Evolutionary conservation across 2,329 filamentous ascomycete genomes (phyloP).

Genomic region (Cercospora janseana): DNA sequence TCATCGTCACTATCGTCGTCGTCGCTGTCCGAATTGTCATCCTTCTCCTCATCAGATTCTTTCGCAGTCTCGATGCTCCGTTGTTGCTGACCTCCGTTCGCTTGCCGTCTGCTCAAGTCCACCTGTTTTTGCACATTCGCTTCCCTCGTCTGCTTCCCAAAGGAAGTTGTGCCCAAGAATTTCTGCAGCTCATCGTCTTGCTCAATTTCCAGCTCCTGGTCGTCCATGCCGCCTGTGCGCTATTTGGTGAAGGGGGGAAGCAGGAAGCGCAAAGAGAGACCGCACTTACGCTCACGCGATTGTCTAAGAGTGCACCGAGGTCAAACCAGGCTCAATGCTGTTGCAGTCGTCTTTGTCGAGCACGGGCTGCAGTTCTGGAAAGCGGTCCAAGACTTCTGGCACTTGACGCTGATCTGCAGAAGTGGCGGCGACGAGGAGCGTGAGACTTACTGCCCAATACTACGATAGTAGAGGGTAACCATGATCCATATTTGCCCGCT

Average conservation of each 20-base stretch:
- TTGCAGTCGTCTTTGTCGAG: too few species aligned
- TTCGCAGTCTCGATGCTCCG: conserved; percentile 5
- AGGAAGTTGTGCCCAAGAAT: conserved; percentile 76
- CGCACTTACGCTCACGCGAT: conserved; percentile 24
- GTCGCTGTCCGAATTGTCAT: conserved; percentile 49
- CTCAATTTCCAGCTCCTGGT: conserved; percentile 32
- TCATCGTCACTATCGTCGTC: conserved; percentile 60
- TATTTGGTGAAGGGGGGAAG: conserved; percentile 9
- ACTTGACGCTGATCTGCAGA: too few species aligned
- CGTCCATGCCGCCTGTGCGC: conserved; percentile 21
- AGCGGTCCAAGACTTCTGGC: too few species aligned
- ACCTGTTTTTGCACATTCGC: conserved; percentile 78
- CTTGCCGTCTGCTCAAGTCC: conserved; percentile 66
- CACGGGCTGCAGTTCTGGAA: too few species aligned
- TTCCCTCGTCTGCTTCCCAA: conserved; percentile 76
- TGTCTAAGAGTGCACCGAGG: too few species aligned
- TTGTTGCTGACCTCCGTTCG: conserved; percentile 29
- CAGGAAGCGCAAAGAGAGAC: conserved; percentile 23
- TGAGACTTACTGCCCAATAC: too few species aligned
- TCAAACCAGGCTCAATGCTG: too few species aligned
- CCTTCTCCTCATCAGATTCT: conserved; percentile 39
- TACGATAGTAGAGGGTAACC: too few species aligned
- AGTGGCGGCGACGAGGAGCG: too few species aligned
- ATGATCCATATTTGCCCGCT: too few species aligned
- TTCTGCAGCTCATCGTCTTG: conserved; percentile 68